Conservation (phyloP, 352 stramenopile species). For the Thalassiosira mediterranea region DNA sequence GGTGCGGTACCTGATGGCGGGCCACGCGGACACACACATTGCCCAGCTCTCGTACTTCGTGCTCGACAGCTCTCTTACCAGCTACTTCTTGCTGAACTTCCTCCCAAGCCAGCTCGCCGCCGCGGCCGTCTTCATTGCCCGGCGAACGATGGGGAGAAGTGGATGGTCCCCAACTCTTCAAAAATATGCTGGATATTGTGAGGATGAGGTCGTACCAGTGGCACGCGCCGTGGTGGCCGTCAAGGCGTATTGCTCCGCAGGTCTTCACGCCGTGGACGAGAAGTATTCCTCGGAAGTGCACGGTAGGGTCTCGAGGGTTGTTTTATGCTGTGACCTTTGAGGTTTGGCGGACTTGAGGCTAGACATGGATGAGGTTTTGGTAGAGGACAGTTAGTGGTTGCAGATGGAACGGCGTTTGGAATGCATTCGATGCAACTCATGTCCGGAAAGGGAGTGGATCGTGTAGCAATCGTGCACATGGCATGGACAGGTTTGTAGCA, state of each 20-base stretch:
- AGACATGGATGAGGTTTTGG: too few relatives aligned
- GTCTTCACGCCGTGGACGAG: conserved; percentile 71
- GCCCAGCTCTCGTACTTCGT: conserved; percentile 91
- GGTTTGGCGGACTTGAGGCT: too few relatives aligned
- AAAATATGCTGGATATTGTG: conserved; percentile 82
- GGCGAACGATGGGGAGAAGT: conserved; percentile 52
- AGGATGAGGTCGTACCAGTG: conserved; percentile 65
- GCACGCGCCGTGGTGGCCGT: conserved; percentile 60
- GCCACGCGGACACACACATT: conserved; percentile 55
- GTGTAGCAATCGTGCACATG: too few relatives aligned
- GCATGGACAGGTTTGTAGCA: too few relatives aligned
- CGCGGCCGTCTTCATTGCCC: conserved; percentile 92
- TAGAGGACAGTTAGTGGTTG: too few relatives aligned
- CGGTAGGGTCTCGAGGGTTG: conserved; percentile 41
- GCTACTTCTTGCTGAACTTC: conserved; percentile 94
- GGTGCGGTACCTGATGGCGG: conserved; percentile 72
- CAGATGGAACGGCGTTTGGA: too few relatives aligned
- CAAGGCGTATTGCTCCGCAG: conserved; percentile 34
- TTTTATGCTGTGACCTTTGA: conserved; percentile 49
- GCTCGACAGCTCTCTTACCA: conserved; percentile 92
- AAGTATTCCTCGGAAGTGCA: conserved; percentile 58
- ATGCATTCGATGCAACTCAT: too few relatives aligned
- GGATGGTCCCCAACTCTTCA: conserved; percentile 76
- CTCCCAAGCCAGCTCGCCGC: conserved; percentile 92
- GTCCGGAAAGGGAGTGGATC: too few relatives aligned